Base-by-base conservation (phyloP, 2,329 filamentous ascomycete species). In the Calonectria fujianensis region DNA sequence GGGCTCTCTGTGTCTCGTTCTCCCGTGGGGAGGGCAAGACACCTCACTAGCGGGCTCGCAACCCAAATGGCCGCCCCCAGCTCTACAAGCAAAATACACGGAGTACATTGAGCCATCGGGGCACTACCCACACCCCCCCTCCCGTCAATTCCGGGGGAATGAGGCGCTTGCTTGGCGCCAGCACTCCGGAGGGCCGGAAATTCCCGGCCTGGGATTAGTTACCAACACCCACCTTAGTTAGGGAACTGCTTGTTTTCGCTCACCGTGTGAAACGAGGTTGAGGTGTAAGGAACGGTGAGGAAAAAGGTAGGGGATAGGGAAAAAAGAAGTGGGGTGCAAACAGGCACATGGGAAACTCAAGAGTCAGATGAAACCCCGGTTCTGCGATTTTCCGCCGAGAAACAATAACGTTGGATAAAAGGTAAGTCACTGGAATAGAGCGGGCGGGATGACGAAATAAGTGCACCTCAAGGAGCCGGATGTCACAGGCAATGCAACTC, bases 181-280 rank as follows among this genome's bases (percentile, higher is more conserved):
- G 39, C 66, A 54, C 70, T 61, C 74, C 74, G 70, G 74, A 75
- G 63, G 37, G 66, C 74, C 74, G 74, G 74, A 70, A 75, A 70
- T 68, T 75, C 70, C 70, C 74, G 74, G 74, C 66, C 68, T 70
- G 39, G 65, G n/a, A 61, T 59, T 45, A 57, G 59, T 39, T 48
- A 37, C 31, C 31, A 68, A 50, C 29, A 50, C 69, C 35, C 48
- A 52, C 29, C 59, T 39, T 32, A 7, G 39, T 32, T 51, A 61
- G 57, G 51, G 51, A 61, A 41, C 35, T 61, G 35, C 35, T 63
- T 35, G n/a, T 14, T 63, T 63, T 32, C 14, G 37, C 24, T 41
- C 41, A 32, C 61, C 61, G 20, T 48, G 61, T n/a, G 39, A 61
- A 41, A 41, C 24, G 54, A 52, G 51, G n/a, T 31, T 14, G 20